Conservation (phyloP, 1,284 basidiomycete genomes). For the Rhodotorula sp. region DNA sequence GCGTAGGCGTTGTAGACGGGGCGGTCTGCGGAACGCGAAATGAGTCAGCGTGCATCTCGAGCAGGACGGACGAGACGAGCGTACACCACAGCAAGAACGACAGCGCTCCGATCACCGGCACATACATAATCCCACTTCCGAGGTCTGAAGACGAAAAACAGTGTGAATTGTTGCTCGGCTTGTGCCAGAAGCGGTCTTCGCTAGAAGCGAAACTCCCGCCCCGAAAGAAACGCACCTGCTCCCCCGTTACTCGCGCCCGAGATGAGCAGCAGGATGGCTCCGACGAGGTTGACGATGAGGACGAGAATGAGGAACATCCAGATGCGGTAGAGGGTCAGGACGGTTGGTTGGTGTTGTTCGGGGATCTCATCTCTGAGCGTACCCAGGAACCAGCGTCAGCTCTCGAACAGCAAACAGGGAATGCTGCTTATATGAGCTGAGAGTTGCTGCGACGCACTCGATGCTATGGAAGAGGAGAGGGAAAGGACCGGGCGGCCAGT, state of each 20-base stretch:
- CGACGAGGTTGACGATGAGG: conserved; percentile 83
- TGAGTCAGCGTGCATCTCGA: neutral
- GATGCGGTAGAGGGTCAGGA: conserved; percentile 76
- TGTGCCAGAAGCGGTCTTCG: too few relatives aligned
- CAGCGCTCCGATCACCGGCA: conserved; percentile 70
- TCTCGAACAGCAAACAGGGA: too few relatives aligned
- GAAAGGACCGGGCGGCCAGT: conserved; percentile 72
- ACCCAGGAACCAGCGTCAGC: neutral
- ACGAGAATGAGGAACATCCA: conserved; percentile 60
- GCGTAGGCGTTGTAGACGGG: conserved; percentile 79
- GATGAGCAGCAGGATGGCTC: conserved; percentile 80
- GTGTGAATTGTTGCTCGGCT: neutral
- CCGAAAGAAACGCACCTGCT: neutral
- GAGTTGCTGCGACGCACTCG: conserved; percentile 40
- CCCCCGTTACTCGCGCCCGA: conserved; percentile 56
- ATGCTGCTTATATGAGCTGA: too few relatives aligned
- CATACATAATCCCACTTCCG: conserved; percentile 60
- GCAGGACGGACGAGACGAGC: conserved; percentile 59
- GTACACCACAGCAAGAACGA: conserved; percentile 64
- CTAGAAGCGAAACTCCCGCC: too few relatives aligned
- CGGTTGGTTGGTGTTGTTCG: conserved; percentile 70
- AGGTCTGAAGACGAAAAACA: conserved; percentile 40
- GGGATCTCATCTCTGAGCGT: conserved; percentile 69
- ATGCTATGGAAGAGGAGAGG: conserved; percentile 94
- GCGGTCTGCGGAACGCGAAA: conserved; percentile 47